Evolutionary conservation across 208 protist species (phyloP).

Genomic region (Balamuthia mandrillaris): DNA sequence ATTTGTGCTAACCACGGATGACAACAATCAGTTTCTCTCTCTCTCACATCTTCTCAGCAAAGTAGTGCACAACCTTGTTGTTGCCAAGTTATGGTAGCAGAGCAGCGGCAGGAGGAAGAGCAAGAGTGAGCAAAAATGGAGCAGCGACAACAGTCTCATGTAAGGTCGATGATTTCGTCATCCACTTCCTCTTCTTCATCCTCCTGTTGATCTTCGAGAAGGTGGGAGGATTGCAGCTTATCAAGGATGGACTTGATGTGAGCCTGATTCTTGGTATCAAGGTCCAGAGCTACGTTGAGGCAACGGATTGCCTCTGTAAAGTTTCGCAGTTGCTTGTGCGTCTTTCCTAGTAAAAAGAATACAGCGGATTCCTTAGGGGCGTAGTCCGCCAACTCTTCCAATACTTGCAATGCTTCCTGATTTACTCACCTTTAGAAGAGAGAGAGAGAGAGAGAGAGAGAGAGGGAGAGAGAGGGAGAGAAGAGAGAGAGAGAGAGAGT

Average conservation of each 20-base stretch:
- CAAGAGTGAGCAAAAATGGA: neutral
- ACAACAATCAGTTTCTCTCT: no score
- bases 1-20: no score
- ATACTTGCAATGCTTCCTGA: constrained; percentile 72
- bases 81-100: no score
- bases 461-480: neutral
- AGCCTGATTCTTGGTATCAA: constrained; percentile 57
- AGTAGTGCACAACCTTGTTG: no score
- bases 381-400: constrained; percentile 75
- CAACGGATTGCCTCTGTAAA: constrained; percentile 40
- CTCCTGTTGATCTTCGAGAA: constrained; percentile 15
- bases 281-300: constrained; percentile 57
- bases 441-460: neutral
- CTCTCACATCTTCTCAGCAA: no score
- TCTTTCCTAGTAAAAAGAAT: constrained; percentile 82
- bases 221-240: neutral
- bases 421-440: neutral
- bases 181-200: neutral
- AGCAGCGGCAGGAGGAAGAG: no score
- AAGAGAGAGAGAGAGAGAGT: neutral
- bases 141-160: neutral
- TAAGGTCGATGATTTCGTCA: neutral
- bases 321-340: constrained; percentile 59
- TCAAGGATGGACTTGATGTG: constrained; percentile 40
- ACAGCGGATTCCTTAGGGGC: constrained; percentile 83